A percentile compares a stretch with the other conserved stretches of the same genome.
phyloP scores from a whole-genome alignment of 305 asterid species.

The Fraxinus nigra region DNA sequence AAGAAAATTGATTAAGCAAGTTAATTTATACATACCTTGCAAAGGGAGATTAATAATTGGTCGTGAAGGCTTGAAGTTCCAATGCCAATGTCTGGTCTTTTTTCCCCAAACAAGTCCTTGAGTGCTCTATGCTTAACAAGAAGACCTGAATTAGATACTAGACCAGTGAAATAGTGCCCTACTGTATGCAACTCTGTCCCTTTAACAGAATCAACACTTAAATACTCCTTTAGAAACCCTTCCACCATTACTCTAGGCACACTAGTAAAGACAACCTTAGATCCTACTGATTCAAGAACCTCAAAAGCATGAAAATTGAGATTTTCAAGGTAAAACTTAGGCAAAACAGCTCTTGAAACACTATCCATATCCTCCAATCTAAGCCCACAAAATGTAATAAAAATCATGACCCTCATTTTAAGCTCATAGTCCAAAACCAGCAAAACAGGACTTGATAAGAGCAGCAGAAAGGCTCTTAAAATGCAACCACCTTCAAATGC shows the following conservation, averaged over 20 bases:
- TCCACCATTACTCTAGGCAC: slow-evolving; percentile 89
- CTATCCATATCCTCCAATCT: slow-evolving; percentile 48
- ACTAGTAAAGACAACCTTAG: slow-evolving; percentile 45
- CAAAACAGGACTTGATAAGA: slow-evolving; percentile 54
- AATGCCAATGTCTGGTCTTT: slow-evolving; percentile 66
- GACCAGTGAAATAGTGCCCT: slow-evolving; percentile 63
- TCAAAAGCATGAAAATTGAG: slow-evolving; percentile 49
- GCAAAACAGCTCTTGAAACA: slow-evolving; percentile 73
- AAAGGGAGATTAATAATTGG: slow-evolving; percentile 57
- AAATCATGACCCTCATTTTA: slow-evolving; percentile 63
- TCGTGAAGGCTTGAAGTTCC: slow-evolving; percentile 52
- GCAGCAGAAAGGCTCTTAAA: slow-evolving; percentile 64
- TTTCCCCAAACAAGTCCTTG: slow-evolving; percentile 53
- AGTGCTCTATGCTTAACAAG: slow-evolving; percentile 63
- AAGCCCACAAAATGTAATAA: slow-evolving; percentile 80
- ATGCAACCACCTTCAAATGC: slow-evolving; percentile 93
- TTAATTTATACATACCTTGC: slow-evolving; percentile 58
- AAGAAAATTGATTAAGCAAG: not conserved
- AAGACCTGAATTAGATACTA: slow-evolving; percentile 47
- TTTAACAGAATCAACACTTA: slow-evolving; percentile 50
- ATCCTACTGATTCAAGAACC: slow-evolving; percentile 46
- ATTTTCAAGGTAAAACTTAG: slow-evolving; percentile 79
- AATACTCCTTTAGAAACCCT: slow-evolving; percentile 69
- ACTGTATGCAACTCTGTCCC: slow-evolving; percentile 68
- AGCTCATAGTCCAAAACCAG: slow-evolving; percentile 37